These are phyloP conservation scores for Capillidium rhysosporum DNA, from an alignment of 371 early-diverging fungal genomes.

Conservation along the genomic window DNA sequence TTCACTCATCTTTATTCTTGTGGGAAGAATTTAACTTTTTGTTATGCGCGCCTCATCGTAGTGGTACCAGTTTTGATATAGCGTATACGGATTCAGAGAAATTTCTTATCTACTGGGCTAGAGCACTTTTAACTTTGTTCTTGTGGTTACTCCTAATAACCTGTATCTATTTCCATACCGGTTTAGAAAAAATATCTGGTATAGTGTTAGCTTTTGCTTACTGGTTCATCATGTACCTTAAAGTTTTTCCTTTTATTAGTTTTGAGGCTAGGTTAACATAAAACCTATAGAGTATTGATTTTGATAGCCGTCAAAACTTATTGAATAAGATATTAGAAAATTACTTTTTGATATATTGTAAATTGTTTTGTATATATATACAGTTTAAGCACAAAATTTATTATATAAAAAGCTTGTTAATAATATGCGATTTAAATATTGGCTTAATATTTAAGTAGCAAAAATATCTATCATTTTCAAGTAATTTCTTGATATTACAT, in stretches of 20 bases:
- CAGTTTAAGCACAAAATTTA: no score
- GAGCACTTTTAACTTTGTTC: slow-evolving; percentile 31
- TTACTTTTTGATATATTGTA: no score
- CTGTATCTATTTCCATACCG: slow-evolving; percentile 59
- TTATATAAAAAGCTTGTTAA: no score
- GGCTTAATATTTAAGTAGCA: no score
- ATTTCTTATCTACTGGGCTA: slow-evolving; percentile 14
- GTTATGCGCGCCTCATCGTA: slow-evolving; percentile 9
- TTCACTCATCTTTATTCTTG: slow-evolving; percentile 60
- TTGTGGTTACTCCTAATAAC: slow-evolving; percentile 57
- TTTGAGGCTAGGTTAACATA: no score
- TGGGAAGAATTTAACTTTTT: slow-evolving; percentile 34
- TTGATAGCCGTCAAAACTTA: no score
- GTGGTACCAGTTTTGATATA: slow-evolving; percentile 6
- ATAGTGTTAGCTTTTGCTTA: slow-evolving; percentile 39
- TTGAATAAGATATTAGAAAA: no score
- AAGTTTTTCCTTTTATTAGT: background rate
- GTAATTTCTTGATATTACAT: no score
- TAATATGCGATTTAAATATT: no score
- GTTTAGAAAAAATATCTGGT: slow-evolving; percentile 47
- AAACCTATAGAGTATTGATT: no score
- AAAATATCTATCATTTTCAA: no score
- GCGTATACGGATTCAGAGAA: slow-evolving; percentile 11
- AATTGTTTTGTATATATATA: no score
- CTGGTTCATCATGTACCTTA: slow-evolving; percentile 32